Base-by-base conservation (phyloP, 371 early-diverging fungal species). In the Mucor mucedo region DNA sequence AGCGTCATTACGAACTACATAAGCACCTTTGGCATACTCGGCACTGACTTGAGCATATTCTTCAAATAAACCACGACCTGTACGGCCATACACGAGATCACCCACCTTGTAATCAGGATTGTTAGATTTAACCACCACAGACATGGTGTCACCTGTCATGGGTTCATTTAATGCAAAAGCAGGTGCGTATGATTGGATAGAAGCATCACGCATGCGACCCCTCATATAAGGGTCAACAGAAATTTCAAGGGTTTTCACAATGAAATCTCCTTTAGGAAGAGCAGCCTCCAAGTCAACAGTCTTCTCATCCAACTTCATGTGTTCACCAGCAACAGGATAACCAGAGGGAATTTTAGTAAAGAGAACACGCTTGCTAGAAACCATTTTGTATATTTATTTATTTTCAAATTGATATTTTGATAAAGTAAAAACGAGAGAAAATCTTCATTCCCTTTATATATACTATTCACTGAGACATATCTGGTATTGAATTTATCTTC, bases 81-180 rank as follows among this genome's bases (percentile, higher is more conserved):
- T 68, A 32, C 73, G 58, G 14, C 86, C 89, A 29, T 82, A 72
- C 28, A 91, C 87, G 48, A 85, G 63, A 64, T 90, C 87, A 49
- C 88, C 89, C 11, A 75, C 84, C 42, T 80, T 83, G 69, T 80
- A 87, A 33, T 80, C 75, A 33, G 74, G 57, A 55, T 82, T 79
- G 58, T 81, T 79, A 41, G 85, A 84, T 41, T 81, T 79, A 53
- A 89, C 66, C n/a, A 91, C 90, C 45, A 85, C 80, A 32, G 77
- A 80, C 66, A 91, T 82, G 14, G 80, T 87, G 39, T 82, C 78
- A 35, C 84, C 88, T 40, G 68, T 71, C 78, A 91, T 71, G 0
- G 88, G 84, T 63, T 87, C 56, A 59, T 84, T 84, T 28, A 89
- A 44, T 32, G 68, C 62, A 64, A 88, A 92, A 0, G 84, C 74